Evolutionary conservation across 208 protist species (phyloP).

Genomic region (Trypanosoma platydactyli): DNA sequence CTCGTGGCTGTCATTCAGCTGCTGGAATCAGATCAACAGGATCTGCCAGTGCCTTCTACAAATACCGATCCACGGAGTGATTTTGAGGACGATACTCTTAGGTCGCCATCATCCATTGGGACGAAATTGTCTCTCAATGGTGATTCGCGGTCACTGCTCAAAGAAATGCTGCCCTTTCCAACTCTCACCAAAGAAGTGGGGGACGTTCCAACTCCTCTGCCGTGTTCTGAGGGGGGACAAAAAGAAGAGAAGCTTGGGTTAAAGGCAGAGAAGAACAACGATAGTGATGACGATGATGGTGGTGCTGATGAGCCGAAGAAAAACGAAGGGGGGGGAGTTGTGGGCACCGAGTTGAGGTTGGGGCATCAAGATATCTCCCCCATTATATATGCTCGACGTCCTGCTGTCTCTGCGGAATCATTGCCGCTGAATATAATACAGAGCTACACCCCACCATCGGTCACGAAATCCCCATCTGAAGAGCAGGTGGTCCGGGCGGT

Average conservation of each 20-base stretch:
- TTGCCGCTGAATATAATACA: slow-evolving; percentile 29
- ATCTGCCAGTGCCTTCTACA: not conserved
- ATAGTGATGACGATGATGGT: not conserved
- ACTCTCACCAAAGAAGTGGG: not conserved
- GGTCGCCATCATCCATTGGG: not conserved
- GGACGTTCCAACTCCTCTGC: not conserved
- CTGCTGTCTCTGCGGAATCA: slow-evolving; percentile 64
- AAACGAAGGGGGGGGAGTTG: not conserved
- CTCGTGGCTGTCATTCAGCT: slow-evolving; percentile 46
- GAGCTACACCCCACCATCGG: slow-evolving; percentile 20
- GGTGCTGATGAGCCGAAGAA: not conserved
- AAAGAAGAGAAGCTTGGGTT: too few species aligned
- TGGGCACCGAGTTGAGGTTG: not conserved
- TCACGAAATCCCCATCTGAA: slow-evolving; percentile 45
- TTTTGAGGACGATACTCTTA: not conserved
- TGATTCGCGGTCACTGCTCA: not conserved
- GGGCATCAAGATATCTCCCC: not conserved
- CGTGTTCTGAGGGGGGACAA: not conserved
- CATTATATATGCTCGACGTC: slow-evolving; percentile 41
- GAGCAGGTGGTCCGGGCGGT: slow-evolving; percentile 45
- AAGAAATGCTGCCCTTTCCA: not conserved
- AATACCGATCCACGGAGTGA: not conserved
- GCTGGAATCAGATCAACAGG: slow-evolving; percentile 31
- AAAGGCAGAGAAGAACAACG: not conserved
- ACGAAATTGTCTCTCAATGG: slow-evolving; percentile 1